Percentiles rank a stretch among this genome's conserved stretches.
phyloP scores from a whole-genome alignment of 23 red algal genomes.

The Gracilariopsis chorda region DNA sequence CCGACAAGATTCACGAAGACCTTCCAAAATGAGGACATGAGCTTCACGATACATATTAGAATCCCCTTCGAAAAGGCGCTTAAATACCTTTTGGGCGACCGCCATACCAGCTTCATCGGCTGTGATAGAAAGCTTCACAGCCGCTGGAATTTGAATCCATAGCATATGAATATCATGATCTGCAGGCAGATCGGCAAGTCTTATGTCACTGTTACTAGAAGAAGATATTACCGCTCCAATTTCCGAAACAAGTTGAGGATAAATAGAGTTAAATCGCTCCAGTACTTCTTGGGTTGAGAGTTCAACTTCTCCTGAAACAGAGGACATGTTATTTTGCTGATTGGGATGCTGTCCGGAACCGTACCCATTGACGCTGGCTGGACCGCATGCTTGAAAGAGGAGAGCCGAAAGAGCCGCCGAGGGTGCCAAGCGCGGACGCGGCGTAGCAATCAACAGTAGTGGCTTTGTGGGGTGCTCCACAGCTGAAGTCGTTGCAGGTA shows the following conservation, averaged over 20 bases:
- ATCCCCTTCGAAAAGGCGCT: slow-evolving; percentile 74
- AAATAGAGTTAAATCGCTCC: slow-evolving; percentile 72
- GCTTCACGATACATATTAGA: slow-evolving; percentile 74
- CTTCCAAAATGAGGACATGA: slow-evolving; percentile 79
- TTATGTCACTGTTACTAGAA: not conserved
- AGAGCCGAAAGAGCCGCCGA: not conserved
- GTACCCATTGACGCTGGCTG: not conserved
- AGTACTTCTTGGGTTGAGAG: slow-evolving; percentile 69
- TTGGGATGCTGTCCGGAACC: not conserved
- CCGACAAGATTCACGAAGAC: slow-evolving; percentile 61
- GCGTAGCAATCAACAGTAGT: not conserved
- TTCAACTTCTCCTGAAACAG: slow-evolving; percentile 10
- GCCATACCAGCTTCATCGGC: slow-evolving; percentile 81
- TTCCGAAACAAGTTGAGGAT: slow-evolving; percentile 32
- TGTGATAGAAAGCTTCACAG: slow-evolving; percentile 58
- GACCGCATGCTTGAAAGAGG: not conserved
- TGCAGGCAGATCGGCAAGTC: slow-evolving; percentile 30
- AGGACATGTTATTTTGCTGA: not conserved
- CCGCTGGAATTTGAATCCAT: slow-evolving; percentile 71
- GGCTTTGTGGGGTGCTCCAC: not conserved
- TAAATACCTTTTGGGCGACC: slow-evolving; percentile 84
- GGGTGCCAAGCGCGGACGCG: not conserved
- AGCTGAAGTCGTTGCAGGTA: not conserved
- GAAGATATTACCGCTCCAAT: slow-evolving; percentile 12
- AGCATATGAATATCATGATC: slow-evolving; percentile 68